Conservation (phyloP, 768 basidiomycete species). For the Leucogyrophana mollusca region DNA sequence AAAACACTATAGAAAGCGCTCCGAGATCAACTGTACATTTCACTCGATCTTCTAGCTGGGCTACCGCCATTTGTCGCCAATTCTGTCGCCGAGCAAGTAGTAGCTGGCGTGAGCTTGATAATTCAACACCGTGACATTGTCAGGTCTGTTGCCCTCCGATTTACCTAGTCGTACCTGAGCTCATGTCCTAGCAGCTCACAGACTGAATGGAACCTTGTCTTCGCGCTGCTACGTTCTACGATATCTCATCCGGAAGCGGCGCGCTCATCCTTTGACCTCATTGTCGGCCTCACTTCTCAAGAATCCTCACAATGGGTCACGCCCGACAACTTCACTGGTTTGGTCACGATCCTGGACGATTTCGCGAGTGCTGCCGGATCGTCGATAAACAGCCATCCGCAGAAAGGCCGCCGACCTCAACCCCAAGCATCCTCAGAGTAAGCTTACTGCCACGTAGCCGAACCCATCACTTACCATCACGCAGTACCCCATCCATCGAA, state of each 20-base stretch:
- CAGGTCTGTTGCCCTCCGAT: conserved; percentile 32
- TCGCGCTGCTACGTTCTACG: conserved; percentile 83
- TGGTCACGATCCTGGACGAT: conserved; percentile 81
- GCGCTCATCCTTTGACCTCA: conserved; percentile 77
- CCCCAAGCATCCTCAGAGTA: conserved; percentile 53
- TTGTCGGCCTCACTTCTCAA: conserved; percentile 63
- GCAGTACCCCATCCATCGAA: conserved; percentile 72
- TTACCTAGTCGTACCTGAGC: conserved; percentile 1
- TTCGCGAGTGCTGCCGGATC: conserved; percentile 80
- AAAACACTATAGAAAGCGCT: conserved; percentile 56
- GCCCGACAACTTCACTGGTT: conserved; percentile 75
- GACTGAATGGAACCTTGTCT: conserved; percentile 95
- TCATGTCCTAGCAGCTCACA: conserved; percentile 55
- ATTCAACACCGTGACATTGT: conserved; percentile 76
- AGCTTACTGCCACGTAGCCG: conserved; percentile 12
- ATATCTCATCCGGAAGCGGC: conserved; percentile 86
- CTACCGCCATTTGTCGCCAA: conserved; percentile 74
- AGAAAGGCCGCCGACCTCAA: conserved; percentile 49
- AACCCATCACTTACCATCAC: neutral
- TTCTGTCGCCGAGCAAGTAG: conserved; percentile 89
- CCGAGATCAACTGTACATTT: conserved; percentile 92
- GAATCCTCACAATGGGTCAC: conserved; percentile 61
- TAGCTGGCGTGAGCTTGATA: conserved; percentile 76
- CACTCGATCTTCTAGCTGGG: conserved; percentile 85
- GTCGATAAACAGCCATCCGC: conserved; percentile 56